Evolutionary conservation across 441 rosid species (phyloP).

Genomic region (Erodium trifolium): DNA sequence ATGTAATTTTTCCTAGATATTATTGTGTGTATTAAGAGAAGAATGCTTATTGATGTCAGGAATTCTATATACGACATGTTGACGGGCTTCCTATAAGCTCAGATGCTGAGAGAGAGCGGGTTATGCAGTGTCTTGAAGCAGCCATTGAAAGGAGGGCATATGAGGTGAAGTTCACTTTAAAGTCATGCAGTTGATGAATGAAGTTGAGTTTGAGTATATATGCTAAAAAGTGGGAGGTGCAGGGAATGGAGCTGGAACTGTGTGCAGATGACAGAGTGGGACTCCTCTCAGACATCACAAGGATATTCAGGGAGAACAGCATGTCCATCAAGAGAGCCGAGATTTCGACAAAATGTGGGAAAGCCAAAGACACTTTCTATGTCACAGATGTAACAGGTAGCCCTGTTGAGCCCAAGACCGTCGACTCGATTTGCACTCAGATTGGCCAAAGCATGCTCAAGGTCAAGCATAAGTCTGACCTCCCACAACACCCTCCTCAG

Average conservation of each 20-base stretch:
- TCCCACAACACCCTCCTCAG: conserved; percentile 37
- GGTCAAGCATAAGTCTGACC: conserved; percentile 43
- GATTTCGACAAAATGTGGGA: conserved; percentile 57
- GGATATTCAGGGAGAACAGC: conserved; percentile 80
- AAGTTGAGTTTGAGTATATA: not conserved
- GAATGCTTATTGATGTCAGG: conserved; percentile 35
- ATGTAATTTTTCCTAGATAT: not conserved
- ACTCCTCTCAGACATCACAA: conserved; percentile 79
- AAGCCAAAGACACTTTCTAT: conserved; percentile 65
- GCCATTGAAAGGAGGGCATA: conserved; percentile 81
- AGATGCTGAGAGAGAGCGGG: conserved; percentile 83
- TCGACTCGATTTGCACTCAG: conserved; percentile 52
- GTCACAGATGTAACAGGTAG: conserved; percentile 74
- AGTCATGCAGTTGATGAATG: too few relatives aligned
- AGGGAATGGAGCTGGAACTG: conserved; percentile 81
- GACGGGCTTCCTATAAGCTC: conserved; percentile 85
- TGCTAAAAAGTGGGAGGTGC: conserved; percentile 11
- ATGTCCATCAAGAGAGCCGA: conserved; percentile 70
- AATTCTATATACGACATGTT: conserved; percentile 81
- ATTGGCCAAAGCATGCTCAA: conserved; percentile 46
- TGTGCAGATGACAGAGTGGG: conserved; percentile 66
- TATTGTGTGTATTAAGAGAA: not conserved
- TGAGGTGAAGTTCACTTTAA: conserved; percentile 36
- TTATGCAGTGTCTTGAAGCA: conserved; percentile 79
- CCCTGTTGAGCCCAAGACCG: conserved; percentile 51